A percentile compares a stretch with the other conserved stretches of the same genome.
phyloP scores from a whole-genome alignment of 352 stramenopile genomes.

The Pythium insidiosum region DNA sequence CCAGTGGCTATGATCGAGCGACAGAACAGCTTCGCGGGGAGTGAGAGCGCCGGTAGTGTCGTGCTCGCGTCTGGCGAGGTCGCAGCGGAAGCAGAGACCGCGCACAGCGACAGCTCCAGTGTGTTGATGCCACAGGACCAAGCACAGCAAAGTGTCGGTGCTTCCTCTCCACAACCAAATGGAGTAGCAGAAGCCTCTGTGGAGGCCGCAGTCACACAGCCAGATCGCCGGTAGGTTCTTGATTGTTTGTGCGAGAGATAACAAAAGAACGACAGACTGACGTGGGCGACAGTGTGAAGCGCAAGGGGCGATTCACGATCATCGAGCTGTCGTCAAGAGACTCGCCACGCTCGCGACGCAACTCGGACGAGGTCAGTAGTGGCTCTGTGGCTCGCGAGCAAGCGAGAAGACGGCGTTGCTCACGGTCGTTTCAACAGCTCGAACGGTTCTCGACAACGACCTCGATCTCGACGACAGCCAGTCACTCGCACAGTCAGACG shows the following conservation, averaged over 20 bases:
- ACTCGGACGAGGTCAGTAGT: constrained; percentile 39
- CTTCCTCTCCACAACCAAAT: too few species aligned
- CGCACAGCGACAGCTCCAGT: too few species aligned
- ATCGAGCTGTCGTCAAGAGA: constrained; percentile 57
- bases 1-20: constrained; percentile 16
- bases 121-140: too few species aligned
- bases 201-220: too few species aligned
- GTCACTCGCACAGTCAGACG: too few species aligned
- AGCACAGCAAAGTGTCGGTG: too few species aligned
- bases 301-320: constrained; percentile 79
- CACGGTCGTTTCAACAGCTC: background rate
- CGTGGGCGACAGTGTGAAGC: constrained; percentile 61
- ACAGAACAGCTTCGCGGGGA: constrained; percentile 1
- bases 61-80: too few species aligned
- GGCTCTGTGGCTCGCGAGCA: constrained; percentile 1
- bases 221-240: too few species aligned
- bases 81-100: too few species aligned
- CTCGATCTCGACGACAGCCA: constrained; percentile 33
- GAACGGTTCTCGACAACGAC: constrained; percentile 32
- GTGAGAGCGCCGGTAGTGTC: background rate
- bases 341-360: constrained; percentile 41
- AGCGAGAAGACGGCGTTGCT: background rate
- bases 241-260: too few species aligned
- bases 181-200: too few species aligned
- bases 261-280: too few species aligned